Evolutionary conservation across 2,329 filamentous ascomycete genomes (phyloP).

Genomic region (Lecanicillium sp.): DNA sequence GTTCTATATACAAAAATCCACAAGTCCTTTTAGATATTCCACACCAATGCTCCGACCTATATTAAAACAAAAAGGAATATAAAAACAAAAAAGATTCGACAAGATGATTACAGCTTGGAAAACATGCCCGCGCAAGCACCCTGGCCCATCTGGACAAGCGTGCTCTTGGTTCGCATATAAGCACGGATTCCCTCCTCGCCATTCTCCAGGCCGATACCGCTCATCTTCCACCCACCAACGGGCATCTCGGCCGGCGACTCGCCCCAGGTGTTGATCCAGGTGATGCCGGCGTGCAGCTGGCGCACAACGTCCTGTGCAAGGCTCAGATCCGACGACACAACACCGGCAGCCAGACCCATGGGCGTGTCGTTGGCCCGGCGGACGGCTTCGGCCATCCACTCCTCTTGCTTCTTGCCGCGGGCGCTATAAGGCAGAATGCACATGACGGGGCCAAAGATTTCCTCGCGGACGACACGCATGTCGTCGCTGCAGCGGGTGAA

Average conservation of each 20-base stretch:
- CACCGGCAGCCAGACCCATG: slow-evolving; percentile 73
- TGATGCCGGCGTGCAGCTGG: slow-evolving; percentile 73
- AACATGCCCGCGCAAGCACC: slow-evolving; percentile 60
- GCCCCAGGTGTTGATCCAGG: slow-evolving; percentile 93
- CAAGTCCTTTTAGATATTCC: not conserved
- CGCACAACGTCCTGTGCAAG: slow-evolving; percentile 63
- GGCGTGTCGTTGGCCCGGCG: slow-evolving; percentile 66
- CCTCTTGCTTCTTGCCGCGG: slow-evolving; percentile 15
- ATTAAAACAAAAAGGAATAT: not conserved
- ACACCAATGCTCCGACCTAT: slow-evolving; percentile 5
- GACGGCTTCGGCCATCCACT: slow-evolving; percentile 58
- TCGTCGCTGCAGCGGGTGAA: slow-evolving; percentile 79
- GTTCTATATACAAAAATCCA: too few relatives aligned
- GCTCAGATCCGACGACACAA: slow-evolving; percentile 71
- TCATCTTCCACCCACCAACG: slow-evolving; percentile 87
- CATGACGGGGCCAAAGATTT: slow-evolving; percentile 88
- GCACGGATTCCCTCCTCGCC: slow-evolving; percentile 69
- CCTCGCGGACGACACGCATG: slow-evolving; percentile 73
- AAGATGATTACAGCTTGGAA: slow-evolving; percentile 47
- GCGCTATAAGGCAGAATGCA: slow-evolving; percentile 66
- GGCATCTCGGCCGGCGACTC: slow-evolving; percentile 88
- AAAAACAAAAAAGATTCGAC: not conserved
- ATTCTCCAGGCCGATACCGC: slow-evolving; percentile 82
- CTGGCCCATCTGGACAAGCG: slow-evolving; percentile 68
- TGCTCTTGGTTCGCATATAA: slow-evolving; percentile 84